Base-by-base conservation (phyloP, 164 flowering plant genomes). In the Dillenia turbinata region DNA sequence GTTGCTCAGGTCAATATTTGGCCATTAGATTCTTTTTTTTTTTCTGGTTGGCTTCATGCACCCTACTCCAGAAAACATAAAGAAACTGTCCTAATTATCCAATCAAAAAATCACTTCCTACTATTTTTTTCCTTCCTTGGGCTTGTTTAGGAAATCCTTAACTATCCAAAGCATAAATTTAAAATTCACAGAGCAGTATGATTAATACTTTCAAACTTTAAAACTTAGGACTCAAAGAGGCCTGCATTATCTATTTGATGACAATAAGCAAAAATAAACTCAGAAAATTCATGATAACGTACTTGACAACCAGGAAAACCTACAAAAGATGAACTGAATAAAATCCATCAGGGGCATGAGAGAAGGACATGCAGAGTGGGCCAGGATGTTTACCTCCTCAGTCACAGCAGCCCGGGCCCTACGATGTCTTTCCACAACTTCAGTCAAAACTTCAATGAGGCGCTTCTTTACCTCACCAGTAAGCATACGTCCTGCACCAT, bases 401-500 rank as follows among this genome's bases (percentile, higher is more conserved):
- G 96, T 87, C 19, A 90, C 97, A n/a, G 88, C 88, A 52, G 97
- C 88, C 14, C 98, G 79, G 52, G 96, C 96, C 66, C 67, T 73
- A 0, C 79, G 80, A 73, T 94, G 98, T 75, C 95, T 84, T 74
- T 94, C 97, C 2, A 94, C 97, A 49, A 94, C 2, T 66, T 85
- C 88, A 8, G 88, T 80, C 62, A 94, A 69, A 68, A 87, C 87
- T 71, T 82, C 75, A 63, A 63, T 72, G 43, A 86, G 92, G 44
- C 73, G 74, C 63, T 79, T 76, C 77, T 94, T 94, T n/a, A 94
- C 93, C 64, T 89, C 96, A 15, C 95, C 93, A 5, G 96, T 87
- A 43, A 93, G 80, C 97, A 93, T 79, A 60, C 92, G 76, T 11
- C 98, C 98, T 5, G 81, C 78, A 33, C 87, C 90, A 77, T 94